Evolutionary conservation across 805 yeast genomes (phyloP), one percentile per base, ranked within the genome.

Genomic region (Candida pseudoglaebosa): DNA sequence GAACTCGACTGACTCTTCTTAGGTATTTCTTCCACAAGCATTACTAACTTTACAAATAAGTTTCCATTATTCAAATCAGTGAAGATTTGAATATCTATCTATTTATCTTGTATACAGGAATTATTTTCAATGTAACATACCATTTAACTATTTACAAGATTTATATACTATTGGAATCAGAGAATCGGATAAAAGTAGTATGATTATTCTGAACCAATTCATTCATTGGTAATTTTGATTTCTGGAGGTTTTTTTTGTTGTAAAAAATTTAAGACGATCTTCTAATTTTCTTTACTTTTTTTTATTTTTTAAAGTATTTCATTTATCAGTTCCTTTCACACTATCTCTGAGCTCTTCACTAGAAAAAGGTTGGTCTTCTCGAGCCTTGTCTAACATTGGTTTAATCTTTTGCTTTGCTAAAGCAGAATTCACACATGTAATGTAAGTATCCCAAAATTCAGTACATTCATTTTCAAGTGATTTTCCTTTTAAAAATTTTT

Each of bases 401-500:
- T 83, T 76, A 52, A 89, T 82, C 18, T 90, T 93, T 51, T 82
- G 83, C 41, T 77, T 77, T 18, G 81, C 77, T 47, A 89, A 66
- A 28, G 78, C 78, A 1, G 66, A 77, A 49, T 87, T 82, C 20
- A 93, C 81, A 64, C 99, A 93, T n/a, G 80, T 80, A 50, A 85
- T 86, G 61, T 93, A 93, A 38, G 78, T 82, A 42, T 77, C 76
- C 96, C 97, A 93, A 22, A 86, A 74, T 21, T 82, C 91, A 38
- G 86, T 83, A 62, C 99, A 93, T 62, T 91, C 97, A 57, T 91
- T 91, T 50, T 83, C 74, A 40, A 78, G 62, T 49, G 77, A 60
- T 49, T 65, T 59, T 2, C 73, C 73, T 45, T 69, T 61, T 40
- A 84, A 64, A 48, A 84, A 84, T 60, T 84, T 84, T 50, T 93